A percentile compares a stretch with the other conserved stretches of the same genome.
Evolutionary conservation across 176 grass and related monocot species (phyloP).

Genomic region (Typha latifolia): DNA sequence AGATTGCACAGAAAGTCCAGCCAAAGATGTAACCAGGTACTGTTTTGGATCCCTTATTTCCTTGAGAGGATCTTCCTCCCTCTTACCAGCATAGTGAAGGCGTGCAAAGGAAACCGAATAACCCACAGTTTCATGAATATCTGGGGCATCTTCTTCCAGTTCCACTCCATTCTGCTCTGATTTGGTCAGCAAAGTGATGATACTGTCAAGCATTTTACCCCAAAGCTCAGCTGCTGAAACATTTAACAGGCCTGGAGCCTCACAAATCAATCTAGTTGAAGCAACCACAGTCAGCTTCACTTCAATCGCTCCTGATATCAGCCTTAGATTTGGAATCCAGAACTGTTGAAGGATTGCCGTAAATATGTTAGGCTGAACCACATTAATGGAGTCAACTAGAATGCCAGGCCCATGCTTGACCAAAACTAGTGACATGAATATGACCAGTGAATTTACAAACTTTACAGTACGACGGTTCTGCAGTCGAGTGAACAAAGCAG

Average conservation of each 20-base stretch:
- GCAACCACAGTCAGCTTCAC: conserved; percentile 77
- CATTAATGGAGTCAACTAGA: conserved; percentile 60
- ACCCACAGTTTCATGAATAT: conserved; percentile 50
- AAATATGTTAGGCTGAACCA: conserved; percentile 62
- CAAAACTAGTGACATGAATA: conserved; percentile 81
- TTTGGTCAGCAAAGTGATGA: conserved; percentile 51
- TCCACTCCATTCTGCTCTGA: conserved; percentile 52
- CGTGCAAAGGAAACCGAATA: conserved; percentile 89
- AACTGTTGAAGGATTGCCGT: conserved; percentile 60
- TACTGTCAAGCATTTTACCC: conserved; percentile 83
- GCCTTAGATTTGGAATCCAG: conserved; percentile 77
- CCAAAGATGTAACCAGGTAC: conserved; percentile 66
- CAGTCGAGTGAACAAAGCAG: conserved; percentile 47
- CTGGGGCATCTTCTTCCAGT: conserved; percentile 44
- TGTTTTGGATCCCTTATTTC: conserved; percentile 87
- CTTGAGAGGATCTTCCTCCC: conserved; percentile 82
- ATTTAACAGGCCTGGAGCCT: conserved; percentile 59
- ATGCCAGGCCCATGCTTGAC: conserved; percentile 65
- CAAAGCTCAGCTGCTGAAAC: conserved; percentile 47
- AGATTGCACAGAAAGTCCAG: conserved; percentile 50
- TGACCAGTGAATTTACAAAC: conserved; percentile 76
- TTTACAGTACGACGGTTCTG: conserved; percentile 62
- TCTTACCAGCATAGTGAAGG: conserved; percentile 81
- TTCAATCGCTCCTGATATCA: conserved; percentile 77
- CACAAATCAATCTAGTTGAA: conserved; percentile 83